Conservation (phyloP, 2,329 filamentous ascomycete species). For the Ascosphaera apis region DNA sequence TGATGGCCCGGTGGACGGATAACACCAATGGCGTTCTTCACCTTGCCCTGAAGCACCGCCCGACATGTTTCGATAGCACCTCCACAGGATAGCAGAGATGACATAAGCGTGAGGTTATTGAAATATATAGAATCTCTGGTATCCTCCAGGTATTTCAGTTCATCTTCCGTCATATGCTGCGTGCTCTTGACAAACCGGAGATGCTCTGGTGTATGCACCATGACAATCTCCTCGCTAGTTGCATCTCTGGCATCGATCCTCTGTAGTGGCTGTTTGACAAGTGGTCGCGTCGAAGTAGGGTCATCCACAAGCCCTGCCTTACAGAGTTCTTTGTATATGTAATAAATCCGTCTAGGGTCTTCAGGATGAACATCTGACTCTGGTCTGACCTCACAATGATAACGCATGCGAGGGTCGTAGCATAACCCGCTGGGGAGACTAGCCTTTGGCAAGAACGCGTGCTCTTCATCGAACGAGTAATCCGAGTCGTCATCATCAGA, state of each 20-base stretch:
- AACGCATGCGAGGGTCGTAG: slow-evolving; percentile 89
- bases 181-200: slow-evolving; percentile 51
- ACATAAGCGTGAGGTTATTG: slow-evolving; percentile 57
- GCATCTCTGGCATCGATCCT: slow-evolving; percentile 61
- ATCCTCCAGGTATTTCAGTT: slow-evolving; percentile 46
- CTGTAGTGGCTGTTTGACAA: slow-evolving; percentile 31
- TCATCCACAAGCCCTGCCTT: slow-evolving; percentile 53
- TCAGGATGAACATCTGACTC: slow-evolving; percentile 64
- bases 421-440: slow-evolving; percentile 52
- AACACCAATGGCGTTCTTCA: slow-evolving; percentile 89
- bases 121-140: slow-evolving; percentile 62
- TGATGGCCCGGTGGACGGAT: slow-evolving; percentile 92
- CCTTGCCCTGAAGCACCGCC: slow-evolving; percentile 57
- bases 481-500: slow-evolving; percentile 18
- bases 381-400: slow-evolving; percentile 64
- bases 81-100: slow-evolving; percentile 64
- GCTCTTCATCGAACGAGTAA: slow-evolving; percentile 16
- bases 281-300: slow-evolving; percentile 26
- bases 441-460: slow-evolving; percentile 21
- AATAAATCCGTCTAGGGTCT: slow-evolving; percentile 74
- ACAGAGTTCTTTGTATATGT: slow-evolving; percentile 78
- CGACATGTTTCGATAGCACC: slow-evolving; percentile 91
- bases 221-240: slow-evolving; percentile 53
- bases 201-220: slow-evolving; percentile 57
- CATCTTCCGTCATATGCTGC: slow-evolving; percentile 26